phyloP scores from a whole-genome alignment of 257 asterid genomes.

The Eucommia ulmoides region DNA sequence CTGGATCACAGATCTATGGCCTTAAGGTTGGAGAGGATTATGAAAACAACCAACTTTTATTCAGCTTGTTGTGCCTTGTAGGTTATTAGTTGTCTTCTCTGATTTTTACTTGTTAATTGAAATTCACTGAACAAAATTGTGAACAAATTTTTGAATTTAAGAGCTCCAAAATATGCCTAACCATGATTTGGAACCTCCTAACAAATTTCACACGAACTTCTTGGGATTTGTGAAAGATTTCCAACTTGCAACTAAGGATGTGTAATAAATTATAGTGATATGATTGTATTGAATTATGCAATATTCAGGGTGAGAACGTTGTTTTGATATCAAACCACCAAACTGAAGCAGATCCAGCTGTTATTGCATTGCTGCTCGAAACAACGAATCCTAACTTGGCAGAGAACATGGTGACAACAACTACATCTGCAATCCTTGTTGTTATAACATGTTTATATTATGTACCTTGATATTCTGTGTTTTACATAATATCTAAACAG shows the following conservation, averaged over 20 bases:
- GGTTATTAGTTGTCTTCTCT: too few relatives aligned
- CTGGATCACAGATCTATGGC: slow-evolving; percentile 73
- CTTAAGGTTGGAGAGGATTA: slow-evolving; percentile 79
- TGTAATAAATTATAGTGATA: too few relatives aligned
- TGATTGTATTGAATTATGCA: too few relatives aligned
- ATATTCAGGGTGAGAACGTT: slow-evolving; percentile 86
- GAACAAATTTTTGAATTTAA: too few relatives aligned
- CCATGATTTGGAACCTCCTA: too few relatives aligned
- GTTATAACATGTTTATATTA: slow-evolving; percentile 4
- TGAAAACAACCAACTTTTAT: slow-evolving; percentile 68
- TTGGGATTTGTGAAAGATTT: too few relatives aligned
- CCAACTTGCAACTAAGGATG: too few relatives aligned
- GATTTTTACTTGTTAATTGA: too few relatives aligned
- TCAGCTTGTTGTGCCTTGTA: slow-evolving; percentile 48
- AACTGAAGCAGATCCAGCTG: slow-evolving; percentile 97
- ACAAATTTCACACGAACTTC: too few relatives aligned
- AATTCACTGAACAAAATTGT: too few relatives aligned
- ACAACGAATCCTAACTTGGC: slow-evolving; percentile 55
- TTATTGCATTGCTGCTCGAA: slow-evolving; percentile 75
- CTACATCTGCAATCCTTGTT: slow-evolving; percentile 4
- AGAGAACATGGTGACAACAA: slow-evolving; percentile 65
- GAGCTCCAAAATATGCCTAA: too few relatives aligned
- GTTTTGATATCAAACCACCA: slow-evolving; percentile 93
- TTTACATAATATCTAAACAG: slow-evolving; percentile 37
- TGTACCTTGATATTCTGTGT: too few relatives aligned